Evolutionary conservation across 2,329 filamentous ascomycete genomes (phyloP).

Genomic region (Lizonia empirigonia): DNA sequence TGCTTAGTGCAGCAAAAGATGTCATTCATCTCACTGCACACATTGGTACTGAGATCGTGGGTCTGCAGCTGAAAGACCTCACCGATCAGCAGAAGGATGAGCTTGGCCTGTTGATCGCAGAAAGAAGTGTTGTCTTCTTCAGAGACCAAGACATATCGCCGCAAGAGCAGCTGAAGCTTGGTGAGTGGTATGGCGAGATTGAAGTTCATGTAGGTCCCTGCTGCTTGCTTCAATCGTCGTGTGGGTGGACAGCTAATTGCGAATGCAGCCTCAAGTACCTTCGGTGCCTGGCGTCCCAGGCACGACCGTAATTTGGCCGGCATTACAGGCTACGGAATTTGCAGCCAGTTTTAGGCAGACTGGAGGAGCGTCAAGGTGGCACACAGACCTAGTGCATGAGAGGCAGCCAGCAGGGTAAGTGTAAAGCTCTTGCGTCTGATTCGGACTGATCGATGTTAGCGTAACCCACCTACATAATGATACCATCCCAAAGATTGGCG

Average conservation of each 20-base stretch:
- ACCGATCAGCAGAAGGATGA: slow-evolving; percentile 57
- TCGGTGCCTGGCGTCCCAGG: slow-evolving; percentile 71
- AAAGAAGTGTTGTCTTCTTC: slow-evolving; percentile 57
- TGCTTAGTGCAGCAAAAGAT: slow-evolving; percentile 51
- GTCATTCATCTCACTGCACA: slow-evolving; percentile 45
- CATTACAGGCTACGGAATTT: slow-evolving; percentile 66
- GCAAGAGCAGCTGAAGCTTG: slow-evolving; percentile 40
- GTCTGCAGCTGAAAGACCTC: slow-evolving; percentile 56
- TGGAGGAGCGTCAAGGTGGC: slow-evolving; percentile 71
- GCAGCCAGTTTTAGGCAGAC: slow-evolving; percentile 68
- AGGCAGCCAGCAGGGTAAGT: slow-evolving; percentile 66
- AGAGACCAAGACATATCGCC: slow-evolving; percentile 54
- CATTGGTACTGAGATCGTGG: slow-evolving; percentile 46
- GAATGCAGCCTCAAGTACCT: slow-evolving; percentile 67
- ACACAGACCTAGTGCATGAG: slow-evolving; percentile 74
- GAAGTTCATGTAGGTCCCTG: slow-evolving; percentile 67
- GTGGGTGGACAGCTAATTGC: neutral
- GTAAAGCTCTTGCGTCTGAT: neutral
- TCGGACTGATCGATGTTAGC: slow-evolving; percentile 17
- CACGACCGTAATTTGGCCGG: slow-evolving; percentile 71
- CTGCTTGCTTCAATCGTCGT: neutral
- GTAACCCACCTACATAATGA: slow-evolving; percentile 74
- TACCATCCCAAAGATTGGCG: slow-evolving; percentile 67
- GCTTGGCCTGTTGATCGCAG: slow-evolving; percentile 51
- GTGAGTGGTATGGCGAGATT: slow-evolving; percentile 56